These are phyloP conservation scores for Chaetomium sp. DNA, from an alignment of 2,329 filamentous ascomycete species.

Conservation along the genomic window DNA sequence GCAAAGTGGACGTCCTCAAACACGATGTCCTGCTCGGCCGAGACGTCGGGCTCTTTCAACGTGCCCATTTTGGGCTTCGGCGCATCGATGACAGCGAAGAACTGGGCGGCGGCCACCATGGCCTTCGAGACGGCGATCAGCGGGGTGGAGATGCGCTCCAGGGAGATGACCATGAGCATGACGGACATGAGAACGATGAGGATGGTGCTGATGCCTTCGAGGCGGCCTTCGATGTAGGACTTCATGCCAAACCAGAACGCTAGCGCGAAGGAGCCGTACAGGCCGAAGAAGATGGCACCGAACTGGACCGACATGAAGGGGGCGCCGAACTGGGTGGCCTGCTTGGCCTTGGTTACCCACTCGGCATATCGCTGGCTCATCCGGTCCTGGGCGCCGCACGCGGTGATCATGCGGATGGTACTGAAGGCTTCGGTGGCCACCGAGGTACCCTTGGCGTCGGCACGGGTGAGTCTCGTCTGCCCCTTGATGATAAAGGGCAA, in stretches of 20 bases:
- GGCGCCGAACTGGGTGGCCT: conserved; percentile 51
- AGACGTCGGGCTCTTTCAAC: conserved; percentile 53
- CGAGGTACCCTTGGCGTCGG: conserved; percentile 60
- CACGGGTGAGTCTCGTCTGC: conserved; percentile 48
- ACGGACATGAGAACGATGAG: conserved; percentile 61
- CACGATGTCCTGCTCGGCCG: conserved; percentile 56
- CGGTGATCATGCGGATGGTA: conserved; percentile 63
- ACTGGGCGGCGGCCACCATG: conserved; percentile 59
- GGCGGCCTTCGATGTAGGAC: conserved; percentile 49
- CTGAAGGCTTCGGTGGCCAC: conserved; percentile 64
- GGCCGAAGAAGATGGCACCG: conserved; percentile 57
- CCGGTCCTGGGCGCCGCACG: conserved; percentile 61
- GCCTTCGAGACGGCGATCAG: conserved; percentile 61
- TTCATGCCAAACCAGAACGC: conserved; percentile 66
- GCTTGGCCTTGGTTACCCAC: conserved; percentile 58
- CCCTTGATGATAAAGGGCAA: conserved; percentile 60
- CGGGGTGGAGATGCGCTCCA: conserved; percentile 60
- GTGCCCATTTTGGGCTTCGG: conserved; percentile 46
- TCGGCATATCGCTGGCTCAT: conserved; percentile 56
- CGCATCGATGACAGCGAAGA: conserved; percentile 57
- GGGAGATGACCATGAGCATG: conserved; percentile 59
- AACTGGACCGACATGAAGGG: conserved; percentile 58
- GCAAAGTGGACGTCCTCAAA: conserved; percentile 70
- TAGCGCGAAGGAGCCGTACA: conserved; percentile 57
- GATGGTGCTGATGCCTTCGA: conserved; percentile 56